Evolutionary conservation across 1,284 basidiomycete species (phyloP), one percentile per base, ranked within the genome.

Genomic region (Cystobasidium pallidum): DNA sequence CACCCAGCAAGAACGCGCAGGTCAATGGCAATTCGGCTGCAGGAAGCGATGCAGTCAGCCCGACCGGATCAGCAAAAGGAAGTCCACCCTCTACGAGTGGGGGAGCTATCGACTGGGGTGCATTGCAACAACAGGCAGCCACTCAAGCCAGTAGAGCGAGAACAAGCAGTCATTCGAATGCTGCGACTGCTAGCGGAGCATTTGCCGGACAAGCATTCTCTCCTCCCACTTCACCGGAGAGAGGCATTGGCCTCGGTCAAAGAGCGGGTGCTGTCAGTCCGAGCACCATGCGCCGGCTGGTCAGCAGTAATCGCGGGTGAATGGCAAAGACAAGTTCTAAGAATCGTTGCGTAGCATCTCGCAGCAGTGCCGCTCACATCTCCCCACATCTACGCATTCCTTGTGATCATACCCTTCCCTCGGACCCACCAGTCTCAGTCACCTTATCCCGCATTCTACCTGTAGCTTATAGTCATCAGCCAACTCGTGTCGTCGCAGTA

Each of bases 71-170:
- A 17, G 61, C 47, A 17, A 45, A 54, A 30, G 58, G 32, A n/a
- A 51, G 55, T 70, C 57, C 57, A 19, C 36, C 67, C 21, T 36
- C 54, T 8, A 30, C 59, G 2, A 57, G 41, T 41, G 68, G 68
- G 17, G 68, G 68, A 19, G 68, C 68, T 36, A 71, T 71, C 36
- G 68, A 71, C 34, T 71, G 68, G 68, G 36, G 24, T 36, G 49
- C 59, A 7, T 57, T 52, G 21, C 61, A 63, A 30, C 68, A 71
- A 36, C 67, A 70, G 52, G 58, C 58, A 6, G 58, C 39, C n/a
- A 39, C 58, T 61, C 58, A 61, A 26, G 11, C 58, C 13, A 41
- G 41, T 11, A 41, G 41, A 39, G 54, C 54, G n/a, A 71, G 59
- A 47, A 51, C 34, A 36, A 61, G 49, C 17, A 71, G 68, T 47